Percentiles rank a stretch among this genome's conserved stretches.
phyloP scores from a whole-genome alignment of 495 filamentous ascomycete species.

The Melanomma pulvis-pyrius region DNA sequence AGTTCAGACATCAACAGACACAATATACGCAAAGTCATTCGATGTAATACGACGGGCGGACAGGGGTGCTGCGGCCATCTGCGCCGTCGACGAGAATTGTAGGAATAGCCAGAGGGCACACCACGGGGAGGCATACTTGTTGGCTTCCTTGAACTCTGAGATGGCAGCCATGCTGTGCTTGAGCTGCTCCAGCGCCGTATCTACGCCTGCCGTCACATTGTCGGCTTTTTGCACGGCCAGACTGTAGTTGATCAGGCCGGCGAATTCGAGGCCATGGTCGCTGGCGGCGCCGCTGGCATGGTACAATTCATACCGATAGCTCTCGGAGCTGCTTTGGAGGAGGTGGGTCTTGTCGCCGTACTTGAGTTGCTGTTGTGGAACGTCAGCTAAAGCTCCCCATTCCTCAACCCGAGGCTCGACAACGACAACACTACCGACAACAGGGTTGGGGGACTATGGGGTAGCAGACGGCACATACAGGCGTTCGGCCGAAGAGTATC shows the following conservation, averaged over 20 bases:
- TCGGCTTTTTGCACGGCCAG: conserved; percentile 32
- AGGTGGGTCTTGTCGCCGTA: conserved; percentile 37
- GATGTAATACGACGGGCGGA: background rate
- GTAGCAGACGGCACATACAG: conserved; percentile 40
- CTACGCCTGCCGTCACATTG: conserved; percentile 37
- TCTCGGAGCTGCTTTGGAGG: conserved; percentile 34
- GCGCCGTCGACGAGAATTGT: background rate
- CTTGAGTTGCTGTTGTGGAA: conserved; percentile 35
- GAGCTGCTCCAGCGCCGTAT: conserved; percentile 44
- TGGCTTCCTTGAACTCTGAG: conserved; percentile 46
- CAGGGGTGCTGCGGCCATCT: background rate
- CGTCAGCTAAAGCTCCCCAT: conserved; percentile 25
- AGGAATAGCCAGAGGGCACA: background rate
- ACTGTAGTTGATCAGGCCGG: conserved; percentile 39
- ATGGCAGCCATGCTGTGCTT: conserved; percentile 44
- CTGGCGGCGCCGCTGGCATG: conserved; percentile 21
- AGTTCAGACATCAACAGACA: conserved; percentile 10
- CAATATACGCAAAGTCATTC: background rate
- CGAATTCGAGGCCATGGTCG: conserved; percentile 37
- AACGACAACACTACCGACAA: conserved; percentile 10
- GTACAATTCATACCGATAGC: conserved; percentile 38
- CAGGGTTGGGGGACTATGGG: background rate
- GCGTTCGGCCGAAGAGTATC: conserved; percentile 39
- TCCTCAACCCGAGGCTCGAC: background rate
- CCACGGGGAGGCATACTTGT: conserved; percentile 37